phyloP scores from a whole-genome alignment of 768 basidiomycete genomes.

The Boletus vermiculosoides region DNA sequence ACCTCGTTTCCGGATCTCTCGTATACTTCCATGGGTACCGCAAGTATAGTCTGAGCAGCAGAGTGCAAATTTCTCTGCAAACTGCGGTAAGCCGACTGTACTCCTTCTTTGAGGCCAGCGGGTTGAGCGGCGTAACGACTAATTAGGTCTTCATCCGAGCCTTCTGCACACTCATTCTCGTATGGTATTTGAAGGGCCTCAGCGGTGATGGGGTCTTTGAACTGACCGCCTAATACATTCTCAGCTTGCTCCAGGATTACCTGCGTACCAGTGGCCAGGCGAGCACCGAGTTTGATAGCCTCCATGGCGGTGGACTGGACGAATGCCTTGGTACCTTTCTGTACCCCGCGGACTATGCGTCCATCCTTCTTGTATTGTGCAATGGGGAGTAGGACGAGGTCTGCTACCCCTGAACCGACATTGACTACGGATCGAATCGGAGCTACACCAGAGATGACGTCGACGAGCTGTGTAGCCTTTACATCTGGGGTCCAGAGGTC shows the following conservation, averaged over 20 bases:
- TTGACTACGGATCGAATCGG: constrained; percentile 97
- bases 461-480: constrained; percentile 95
- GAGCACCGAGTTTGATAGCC: constrained; percentile 91
- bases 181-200: constrained; percentile 58
- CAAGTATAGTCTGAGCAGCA: constrained; percentile 97
- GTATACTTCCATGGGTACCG: constrained; percentile 99
- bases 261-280: constrained; percentile 94
- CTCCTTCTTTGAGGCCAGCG: constrained; percentile 74
- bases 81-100: constrained; percentile 90
- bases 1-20: constrained; percentile 92
- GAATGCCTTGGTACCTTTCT: constrained; percentile 91
- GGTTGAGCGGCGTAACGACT: constrained; percentile 96
- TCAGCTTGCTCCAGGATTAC: constrained; percentile 97
- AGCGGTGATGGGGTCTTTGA: constrained; percentile 60
- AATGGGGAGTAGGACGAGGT: constrained; percentile 92
- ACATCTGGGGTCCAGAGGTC: constrained; percentile 99
- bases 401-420: constrained; percentile 95
- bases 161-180: constrained; percentile 29
- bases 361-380: constrained; percentile 98
- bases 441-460: constrained; percentile 94
- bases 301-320: constrained; percentile 94
- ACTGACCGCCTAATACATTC: constrained; percentile 79
- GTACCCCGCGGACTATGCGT: constrained; percentile 85
- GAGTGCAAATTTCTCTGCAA: constrained; percentile 83
- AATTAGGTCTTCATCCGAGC: constrained; percentile 54